phyloP scores from a whole-genome alignment of 148 eudicot species.

The Cornus florida region DNA sequence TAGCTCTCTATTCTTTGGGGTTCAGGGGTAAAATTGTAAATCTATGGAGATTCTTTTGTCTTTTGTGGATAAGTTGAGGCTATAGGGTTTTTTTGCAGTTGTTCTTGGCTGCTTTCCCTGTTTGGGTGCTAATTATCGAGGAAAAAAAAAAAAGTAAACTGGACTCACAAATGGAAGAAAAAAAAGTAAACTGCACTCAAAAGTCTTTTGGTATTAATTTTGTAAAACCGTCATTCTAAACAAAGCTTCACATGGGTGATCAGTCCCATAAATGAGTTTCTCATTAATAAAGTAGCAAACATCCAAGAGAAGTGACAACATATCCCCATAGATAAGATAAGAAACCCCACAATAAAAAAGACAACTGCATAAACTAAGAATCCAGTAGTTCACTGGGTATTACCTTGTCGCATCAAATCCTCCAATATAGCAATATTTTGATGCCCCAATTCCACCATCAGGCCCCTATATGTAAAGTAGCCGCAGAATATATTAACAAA shows the following conservation, averaged over 20 bases:
- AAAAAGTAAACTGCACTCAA: too few species aligned
- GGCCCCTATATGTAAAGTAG: constrained; percentile 60
- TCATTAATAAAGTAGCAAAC: not conserved
- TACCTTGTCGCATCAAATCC: constrained; percentile 99
- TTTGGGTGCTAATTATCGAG: too few species aligned
- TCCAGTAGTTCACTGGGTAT: constrained; percentile 9
- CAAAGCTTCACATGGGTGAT: not conserved
- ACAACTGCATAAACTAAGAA: not conserved
- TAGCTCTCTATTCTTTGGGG: too few species aligned
- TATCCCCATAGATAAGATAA: not conserved
- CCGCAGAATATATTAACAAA: not conserved
- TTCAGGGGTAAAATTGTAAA: too few species aligned
- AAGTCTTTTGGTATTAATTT: too few species aligned
- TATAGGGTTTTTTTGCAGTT: too few species aligned
- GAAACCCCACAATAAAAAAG: not conserved
- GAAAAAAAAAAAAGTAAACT: not conserved
- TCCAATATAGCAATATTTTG: constrained; percentile 90
- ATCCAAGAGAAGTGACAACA: not conserved
- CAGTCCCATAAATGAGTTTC: not conserved
- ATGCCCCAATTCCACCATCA: constrained; percentile 93
- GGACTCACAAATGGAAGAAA: not conserved
- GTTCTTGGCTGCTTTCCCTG: too few species aligned
- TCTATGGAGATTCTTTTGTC: too few species aligned
- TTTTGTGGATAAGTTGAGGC: too few species aligned
- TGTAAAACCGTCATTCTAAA: not conserved